These are phyloP conservation scores for Mortierella sp. DNA, from an alignment of 371 early-diverging fungal genomes.

Conservation along the genomic window DNA sequence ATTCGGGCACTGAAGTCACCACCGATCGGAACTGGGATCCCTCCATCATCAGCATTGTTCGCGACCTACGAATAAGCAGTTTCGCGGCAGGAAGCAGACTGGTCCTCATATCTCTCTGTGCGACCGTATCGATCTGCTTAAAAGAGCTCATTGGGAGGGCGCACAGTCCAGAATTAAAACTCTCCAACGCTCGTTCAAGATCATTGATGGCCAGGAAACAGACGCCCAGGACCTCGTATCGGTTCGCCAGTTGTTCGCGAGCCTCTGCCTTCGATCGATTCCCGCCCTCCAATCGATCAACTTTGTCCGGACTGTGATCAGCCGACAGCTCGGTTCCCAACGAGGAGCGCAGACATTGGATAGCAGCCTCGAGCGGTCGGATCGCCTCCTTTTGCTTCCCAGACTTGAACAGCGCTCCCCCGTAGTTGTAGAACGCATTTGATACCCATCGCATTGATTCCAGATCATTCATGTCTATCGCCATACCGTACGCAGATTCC, in stretches of 20 bases:
- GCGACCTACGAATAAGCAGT: conserved; percentile 28
- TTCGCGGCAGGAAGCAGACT: conserved; percentile 34
- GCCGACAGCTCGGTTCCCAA: conserved; percentile 11
- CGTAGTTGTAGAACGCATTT: conserved; percentile 49
- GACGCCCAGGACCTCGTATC: conserved; percentile 44
- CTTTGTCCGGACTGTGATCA: not conserved
- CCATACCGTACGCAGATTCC: conserved; percentile 34
- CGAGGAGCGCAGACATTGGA: conserved; percentile 21
- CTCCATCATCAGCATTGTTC: conserved; percentile 27
- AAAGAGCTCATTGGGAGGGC: conserved; percentile 30
- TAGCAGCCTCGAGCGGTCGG: conserved; percentile 20
- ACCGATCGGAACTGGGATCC: conserved; percentile 18
- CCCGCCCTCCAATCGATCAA: not conserved
- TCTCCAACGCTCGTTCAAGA: conserved; percentile 11
- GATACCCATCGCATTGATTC: conserved; percentile 53
- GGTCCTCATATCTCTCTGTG: conserved; percentile 4
- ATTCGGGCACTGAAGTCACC: conserved; percentile 10
- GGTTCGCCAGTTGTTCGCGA: conserved; percentile 31
- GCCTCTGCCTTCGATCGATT: conserved; percentile 7
- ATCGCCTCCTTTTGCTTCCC: conserved; percentile 26
- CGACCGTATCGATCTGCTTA: conserved; percentile 11
- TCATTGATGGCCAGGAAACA: conserved; percentile 31
- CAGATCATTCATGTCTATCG: conserved; percentile 31
- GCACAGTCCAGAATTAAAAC: conserved; percentile 36
- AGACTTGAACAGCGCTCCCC: conserved; percentile 30